Evolutionary conservation across 2,329 filamentous ascomycete species (phyloP).

Genomic region (Rachicladosporium sp.): DNA sequence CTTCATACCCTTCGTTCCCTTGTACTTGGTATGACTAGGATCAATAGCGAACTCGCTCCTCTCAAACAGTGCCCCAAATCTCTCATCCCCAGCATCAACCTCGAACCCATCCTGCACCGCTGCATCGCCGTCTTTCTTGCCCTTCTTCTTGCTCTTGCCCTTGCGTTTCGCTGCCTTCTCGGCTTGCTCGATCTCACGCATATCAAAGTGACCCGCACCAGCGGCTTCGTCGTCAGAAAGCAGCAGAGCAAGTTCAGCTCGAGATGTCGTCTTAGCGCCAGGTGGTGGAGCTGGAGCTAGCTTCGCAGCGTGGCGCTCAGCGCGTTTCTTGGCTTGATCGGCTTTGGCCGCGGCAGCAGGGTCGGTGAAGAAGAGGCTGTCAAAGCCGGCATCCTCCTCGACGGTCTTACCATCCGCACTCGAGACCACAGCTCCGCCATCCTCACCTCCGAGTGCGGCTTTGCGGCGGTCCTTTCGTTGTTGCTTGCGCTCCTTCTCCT

Average conservation of each 20-base stretch:
- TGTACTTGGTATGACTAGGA: conserved; percentile 82
- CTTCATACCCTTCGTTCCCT: conserved; percentile 79
- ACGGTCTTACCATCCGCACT: too few species aligned
- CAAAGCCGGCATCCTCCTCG: conserved; percentile 54
- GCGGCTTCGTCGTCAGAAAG: conserved; percentile 59
- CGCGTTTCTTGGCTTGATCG: conserved; percentile 66
- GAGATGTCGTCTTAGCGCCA: conserved; percentile 53
- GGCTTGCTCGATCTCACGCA: conserved; percentile 76
- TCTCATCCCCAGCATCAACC: conserved; percentile 68
- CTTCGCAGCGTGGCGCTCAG: conserved; percentile 62
- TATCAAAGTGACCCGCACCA: conserved; percentile 67
- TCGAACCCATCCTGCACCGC: conserved; percentile 50
- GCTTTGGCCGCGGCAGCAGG: conserved; percentile 34
- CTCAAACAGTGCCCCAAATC: conserved; percentile 78
- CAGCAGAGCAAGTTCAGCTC: conserved; percentile 71
- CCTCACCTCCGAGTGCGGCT: conserved; percentile 31
- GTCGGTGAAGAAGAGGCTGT: conserved; percentile 88
- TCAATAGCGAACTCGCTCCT: conserved; percentile 94
- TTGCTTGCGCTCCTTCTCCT: conserved; percentile 83
- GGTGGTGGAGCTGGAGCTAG: too few species aligned
- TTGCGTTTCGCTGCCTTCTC: conserved; percentile 58
- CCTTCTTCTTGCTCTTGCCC: conserved; percentile 47
- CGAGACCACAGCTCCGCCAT: too few species aligned
- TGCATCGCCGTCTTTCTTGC: conserved; percentile 27
- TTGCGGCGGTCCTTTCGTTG: conserved; percentile 62